Conservation (phyloP, 192 early-diverging fungal genomes). For the Linnemannia exigua region DNA sequence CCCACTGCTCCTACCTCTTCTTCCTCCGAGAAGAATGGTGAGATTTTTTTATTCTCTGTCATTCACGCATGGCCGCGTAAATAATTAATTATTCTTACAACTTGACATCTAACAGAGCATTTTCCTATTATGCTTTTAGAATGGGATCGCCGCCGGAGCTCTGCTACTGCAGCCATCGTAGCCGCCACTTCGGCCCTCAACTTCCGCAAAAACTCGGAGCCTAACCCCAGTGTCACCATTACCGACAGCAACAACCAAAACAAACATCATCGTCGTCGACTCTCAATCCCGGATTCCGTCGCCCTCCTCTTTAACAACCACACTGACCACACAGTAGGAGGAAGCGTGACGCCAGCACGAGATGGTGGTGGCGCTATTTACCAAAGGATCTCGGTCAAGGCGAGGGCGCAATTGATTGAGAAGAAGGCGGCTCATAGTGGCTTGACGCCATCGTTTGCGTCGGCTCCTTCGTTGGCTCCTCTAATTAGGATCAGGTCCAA, state of each 20-base stretch:
- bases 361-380: background rate
- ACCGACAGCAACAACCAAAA: background rate
- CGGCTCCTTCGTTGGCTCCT: background rate
- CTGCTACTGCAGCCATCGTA: conserved; percentile 33
- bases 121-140: background rate
- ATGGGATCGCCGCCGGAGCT: conserved; percentile 19
- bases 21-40: conserved; percentile 27
- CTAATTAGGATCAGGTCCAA: background rate
- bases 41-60: background rate
- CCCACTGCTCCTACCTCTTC: background rate
- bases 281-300: background rate
- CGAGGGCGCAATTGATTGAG: conserved; percentile 24
- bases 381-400: conserved; percentile 21
- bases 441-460: background rate
- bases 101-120: background rate
- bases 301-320: background rate
- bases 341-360: background rate
- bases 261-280: background rate
- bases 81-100: background rate
- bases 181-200: conserved; percentile 30
- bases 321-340: background rate
- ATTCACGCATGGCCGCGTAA: background rate
- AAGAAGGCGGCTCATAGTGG: conserved; percentile 10
- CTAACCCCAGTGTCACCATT: background rate
- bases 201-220: conserved; percentile 32